Percentiles rank a stretch among this genome's conserved stretches.
Evolutionary conservation across 2,329 filamentous ascomycete species (phyloP).

Genomic region (Blumeria hordei): DNA sequence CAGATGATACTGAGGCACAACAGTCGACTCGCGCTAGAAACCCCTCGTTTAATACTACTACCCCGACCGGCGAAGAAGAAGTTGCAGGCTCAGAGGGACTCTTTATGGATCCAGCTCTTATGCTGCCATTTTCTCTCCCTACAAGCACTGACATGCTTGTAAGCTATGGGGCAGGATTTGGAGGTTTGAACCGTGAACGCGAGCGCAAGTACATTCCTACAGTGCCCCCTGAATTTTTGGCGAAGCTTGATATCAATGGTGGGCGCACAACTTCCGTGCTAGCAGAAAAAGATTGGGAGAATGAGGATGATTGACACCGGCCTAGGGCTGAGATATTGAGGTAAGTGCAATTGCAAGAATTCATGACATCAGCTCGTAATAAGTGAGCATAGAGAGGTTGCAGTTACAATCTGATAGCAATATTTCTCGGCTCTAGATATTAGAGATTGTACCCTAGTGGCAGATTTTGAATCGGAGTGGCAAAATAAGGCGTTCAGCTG

Average conservation of each 20-base stretch:
- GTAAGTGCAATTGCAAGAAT: too few relatives aligned
- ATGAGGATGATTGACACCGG: constrained; percentile 23
- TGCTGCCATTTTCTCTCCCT: constrained; percentile 84
- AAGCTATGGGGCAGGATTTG: constrained; percentile 83
- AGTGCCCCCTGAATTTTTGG: constrained; percentile 77
- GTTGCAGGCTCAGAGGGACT: constrained; percentile 50
- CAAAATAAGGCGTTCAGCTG: too few relatives aligned
- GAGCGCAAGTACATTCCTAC: constrained; percentile 92
- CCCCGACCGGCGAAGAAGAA: constrained; percentile 21
- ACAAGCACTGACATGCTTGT: constrained; percentile 95
- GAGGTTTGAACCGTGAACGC: constrained; percentile 71
- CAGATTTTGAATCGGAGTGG: too few relatives aligned
- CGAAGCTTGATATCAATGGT: constrained; percentile 44
- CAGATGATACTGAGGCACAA: constrained; percentile 18
- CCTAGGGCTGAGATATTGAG: too few relatives aligned
- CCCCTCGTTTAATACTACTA: background rate
- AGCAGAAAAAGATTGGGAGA: constrained; percentile 40
- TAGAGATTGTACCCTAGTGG: too few relatives aligned
- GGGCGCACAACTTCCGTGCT: constrained; percentile 30
- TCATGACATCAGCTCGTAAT: too few relatives aligned
- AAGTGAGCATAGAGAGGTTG: too few relatives aligned
- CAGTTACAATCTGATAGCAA: too few relatives aligned
- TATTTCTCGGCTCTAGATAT: too few relatives aligned
- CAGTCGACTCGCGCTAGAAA: constrained; percentile 4
- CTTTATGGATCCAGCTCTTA: constrained; percentile 68